Evolutionary conservation across 805 yeast genomes (phyloP).

Genomic region (Kazachstania viticola): DNA sequence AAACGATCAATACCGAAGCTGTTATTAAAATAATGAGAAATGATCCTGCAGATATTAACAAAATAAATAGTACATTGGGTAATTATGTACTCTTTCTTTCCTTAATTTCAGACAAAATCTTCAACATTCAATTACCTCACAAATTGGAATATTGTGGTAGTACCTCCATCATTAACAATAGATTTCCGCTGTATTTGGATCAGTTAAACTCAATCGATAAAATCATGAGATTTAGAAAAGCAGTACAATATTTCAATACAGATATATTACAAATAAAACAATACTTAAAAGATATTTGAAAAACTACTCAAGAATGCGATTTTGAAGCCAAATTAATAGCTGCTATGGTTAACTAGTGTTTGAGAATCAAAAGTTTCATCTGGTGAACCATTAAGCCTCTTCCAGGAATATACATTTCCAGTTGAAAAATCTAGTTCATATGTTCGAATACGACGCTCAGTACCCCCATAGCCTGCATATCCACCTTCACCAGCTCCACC

Average conservation of each 20-base stretch:
- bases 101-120: conserved; percentile 12
- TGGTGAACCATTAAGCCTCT: conserved; percentile 52
- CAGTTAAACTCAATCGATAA: conserved; percentile 8
- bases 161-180: conserved; percentile 14
- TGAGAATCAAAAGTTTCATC: conserved; percentile 39
- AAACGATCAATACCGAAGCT: conserved; percentile 5
- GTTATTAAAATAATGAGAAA: too few species aligned
- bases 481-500: conserved; percentile 95
- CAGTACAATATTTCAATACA: conserved; percentile 13
- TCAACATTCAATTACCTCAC: conserved; percentile 15
- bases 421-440: conserved; percentile 49
- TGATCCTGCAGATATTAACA: too few species aligned
- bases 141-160: conserved; percentile 18
- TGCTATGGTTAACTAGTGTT: conserved; percentile 18
- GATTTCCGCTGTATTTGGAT: conserved; percentile 14
- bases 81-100: conserved; percentile 17
- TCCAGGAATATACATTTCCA: conserved; percentile 49
- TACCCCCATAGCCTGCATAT: conserved; percentile 86
- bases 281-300: conserved; percentile 18
- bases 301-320: neutral
- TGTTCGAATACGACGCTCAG: conserved; percentile 64
- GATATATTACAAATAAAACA: conserved; percentile 19
- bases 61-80: conserved; percentile 18
- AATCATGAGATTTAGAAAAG: conserved; percentile 8
- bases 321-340: neutral